Evolutionary conservation across 2,329 filamentous ascomycete genomes (phyloP).

Genomic region (Stachybotrys chartarum): DNA sequence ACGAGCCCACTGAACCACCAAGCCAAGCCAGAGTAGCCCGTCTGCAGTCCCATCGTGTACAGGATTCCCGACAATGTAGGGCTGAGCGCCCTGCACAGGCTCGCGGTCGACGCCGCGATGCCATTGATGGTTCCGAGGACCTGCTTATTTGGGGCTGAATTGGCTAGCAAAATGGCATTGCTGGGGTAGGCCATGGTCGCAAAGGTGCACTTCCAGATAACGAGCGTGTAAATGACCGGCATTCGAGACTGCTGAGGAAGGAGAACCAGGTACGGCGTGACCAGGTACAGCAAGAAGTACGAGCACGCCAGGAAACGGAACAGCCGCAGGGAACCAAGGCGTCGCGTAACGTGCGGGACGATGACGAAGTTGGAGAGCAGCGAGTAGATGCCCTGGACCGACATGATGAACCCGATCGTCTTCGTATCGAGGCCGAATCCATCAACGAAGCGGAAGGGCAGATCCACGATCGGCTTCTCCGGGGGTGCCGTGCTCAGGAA

Average conservation of each 20-base stretch:
- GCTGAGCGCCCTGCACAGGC: constrained; percentile 79
- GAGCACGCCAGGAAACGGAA: constrained; percentile 75
- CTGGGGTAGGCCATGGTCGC: constrained; percentile 87
- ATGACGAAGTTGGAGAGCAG: constrained; percentile 79
- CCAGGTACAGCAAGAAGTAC: constrained; percentile 83
- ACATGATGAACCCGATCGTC: constrained; percentile 80
- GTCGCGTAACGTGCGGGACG: constrained; percentile 69
- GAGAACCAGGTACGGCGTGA: constrained; percentile 82
- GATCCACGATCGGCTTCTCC: constrained; percentile 40
- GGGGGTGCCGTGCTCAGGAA: constrained; percentile 68
- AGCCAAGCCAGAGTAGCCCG: constrained; percentile 78
- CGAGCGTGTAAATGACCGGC: constrained; percentile 65
- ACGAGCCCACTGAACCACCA: constrained; percentile 89
- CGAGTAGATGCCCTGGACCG: constrained; percentile 82
- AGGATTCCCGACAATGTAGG: constrained; percentile 82
- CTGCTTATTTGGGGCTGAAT: constrained; percentile 75
- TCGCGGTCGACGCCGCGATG: constrained; percentile 83
- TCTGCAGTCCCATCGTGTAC: constrained; percentile 70
- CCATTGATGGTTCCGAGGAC: constrained; percentile 91
- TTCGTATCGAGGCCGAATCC: constrained; percentile 81
- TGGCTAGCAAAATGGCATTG: constrained; percentile 81
- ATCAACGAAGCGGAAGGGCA: constrained; percentile 85
- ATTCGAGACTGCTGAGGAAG: constrained; percentile 67
- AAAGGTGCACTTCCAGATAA: constrained; percentile 90
- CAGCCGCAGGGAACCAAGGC: constrained; percentile 70